phyloP scores from a whole-genome alignment of 2,329 filamentous ascomycete genomes.

The Karstenula rhodostoma region DNA sequence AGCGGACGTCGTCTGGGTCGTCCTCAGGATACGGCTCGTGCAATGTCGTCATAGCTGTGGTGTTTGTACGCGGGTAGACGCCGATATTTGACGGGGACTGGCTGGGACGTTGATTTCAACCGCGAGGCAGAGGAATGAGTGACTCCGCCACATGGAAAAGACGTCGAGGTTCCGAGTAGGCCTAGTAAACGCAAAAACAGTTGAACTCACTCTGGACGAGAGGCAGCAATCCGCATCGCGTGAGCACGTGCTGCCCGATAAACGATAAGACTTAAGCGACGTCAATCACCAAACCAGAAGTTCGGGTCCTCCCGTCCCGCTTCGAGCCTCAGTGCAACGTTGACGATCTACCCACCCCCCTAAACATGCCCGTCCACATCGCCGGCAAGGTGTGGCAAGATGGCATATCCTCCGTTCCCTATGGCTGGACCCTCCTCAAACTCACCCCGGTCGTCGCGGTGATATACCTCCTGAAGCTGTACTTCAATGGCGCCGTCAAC shows the following conservation, averaged over 20 bases:
- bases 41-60: constrained; percentile 20
- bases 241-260: constrained; percentile 13
- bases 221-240: constrained; percentile 4
- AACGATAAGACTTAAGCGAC: constrained; percentile 1
- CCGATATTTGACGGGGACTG: not conserved
- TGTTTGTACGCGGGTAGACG: not conserved
- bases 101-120: not conserved
- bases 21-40: constrained; percentile 16
- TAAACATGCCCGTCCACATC: constrained; percentile 69
- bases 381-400: constrained; percentile 62
- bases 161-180: not conserved
- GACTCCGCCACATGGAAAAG: constrained; percentile 10
- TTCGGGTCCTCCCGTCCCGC: constrained; percentile 15
- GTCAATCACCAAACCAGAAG: constrained; percentile 26
- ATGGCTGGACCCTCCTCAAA: constrained; percentile 62
- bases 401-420: constrained; percentile 63
- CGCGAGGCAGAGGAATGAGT: constrained; percentile 19
- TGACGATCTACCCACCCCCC: not conserved
- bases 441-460: constrained; percentile 60
- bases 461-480: constrained; percentile 72
- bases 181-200: not conserved
- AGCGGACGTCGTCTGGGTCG: constrained; percentile 26
- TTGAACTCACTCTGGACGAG: not conserved
- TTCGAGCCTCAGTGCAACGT: constrained; percentile 28
- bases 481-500: constrained; percentile 78